A percentile compares a stretch with the other conserved stretches of the same genome.
phyloP scores from a whole-genome alignment of 129 eudicot species.

The Dittrichia graveolens region DNA sequence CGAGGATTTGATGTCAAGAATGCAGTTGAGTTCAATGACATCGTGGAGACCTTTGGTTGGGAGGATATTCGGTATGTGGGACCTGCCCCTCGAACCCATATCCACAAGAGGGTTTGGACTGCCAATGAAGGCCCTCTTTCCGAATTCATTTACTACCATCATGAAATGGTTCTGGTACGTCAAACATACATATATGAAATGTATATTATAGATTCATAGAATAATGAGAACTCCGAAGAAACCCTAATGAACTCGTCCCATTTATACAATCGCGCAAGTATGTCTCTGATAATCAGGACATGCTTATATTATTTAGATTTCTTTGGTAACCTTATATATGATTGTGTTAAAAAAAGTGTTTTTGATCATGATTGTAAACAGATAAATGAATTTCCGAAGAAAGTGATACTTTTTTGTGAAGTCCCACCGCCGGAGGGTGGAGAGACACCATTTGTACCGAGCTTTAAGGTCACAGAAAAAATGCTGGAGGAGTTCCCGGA shows the following conservation, averaged over 20 bases:
- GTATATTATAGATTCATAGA: too few relatives aligned
- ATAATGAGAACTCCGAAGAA: too few relatives aligned
- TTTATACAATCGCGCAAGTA: too few relatives aligned
- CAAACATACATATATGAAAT: not conserved
- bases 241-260: too few relatives aligned
- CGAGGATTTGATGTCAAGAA: conserved; percentile 65
- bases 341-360: not conserved
- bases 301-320: too few relatives aligned
- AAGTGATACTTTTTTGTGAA: conserved; percentile 69
- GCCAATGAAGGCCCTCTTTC: conserved; percentile 85
- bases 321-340: too few relatives aligned
- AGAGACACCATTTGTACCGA: conserved; percentile 84
- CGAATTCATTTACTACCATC: conserved; percentile 76
- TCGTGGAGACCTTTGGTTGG: conserved; percentile 64
- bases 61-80: conserved; percentile 80
- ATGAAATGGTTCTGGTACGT: conserved; percentile 81
- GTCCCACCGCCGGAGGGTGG: conserved; percentile 76
- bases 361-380: not conserved
- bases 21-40: conserved; percentile 69
- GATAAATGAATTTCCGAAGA: conserved; percentile 69
- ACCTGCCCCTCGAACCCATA: conserved; percentile 75
- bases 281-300: too few relatives aligned
- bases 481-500: conserved; percentile 82
- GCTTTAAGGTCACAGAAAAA: conserved; percentile 62
- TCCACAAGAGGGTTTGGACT: conserved; percentile 68